These are phyloP conservation scores for Magnusiomyces suaveolens DNA, from an alignment of 1,139 yeast species.

Conservation along the genomic window DNA sequence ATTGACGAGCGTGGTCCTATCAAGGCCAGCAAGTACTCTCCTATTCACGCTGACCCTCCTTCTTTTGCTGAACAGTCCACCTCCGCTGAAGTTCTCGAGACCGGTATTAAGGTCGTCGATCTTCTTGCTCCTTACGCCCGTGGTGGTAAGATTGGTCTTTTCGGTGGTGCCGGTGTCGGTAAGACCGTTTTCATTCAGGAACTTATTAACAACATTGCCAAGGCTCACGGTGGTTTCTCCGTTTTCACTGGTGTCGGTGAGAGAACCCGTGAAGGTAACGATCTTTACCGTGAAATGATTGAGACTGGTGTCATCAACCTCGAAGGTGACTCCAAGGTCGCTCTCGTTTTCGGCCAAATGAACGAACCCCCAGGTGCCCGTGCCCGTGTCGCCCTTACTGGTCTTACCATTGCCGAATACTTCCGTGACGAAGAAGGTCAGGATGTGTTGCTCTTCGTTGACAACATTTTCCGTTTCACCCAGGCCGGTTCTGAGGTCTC, in stretches of 20 bases:
- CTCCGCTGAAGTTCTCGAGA: conserved; percentile 94
- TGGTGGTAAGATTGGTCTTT: conserved; percentile 99
- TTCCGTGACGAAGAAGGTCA: conserved; percentile 99
- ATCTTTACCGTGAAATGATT: conserved; percentile 99
- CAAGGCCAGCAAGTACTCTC: conserved; percentile 82
- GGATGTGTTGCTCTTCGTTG: conserved; percentile 98
- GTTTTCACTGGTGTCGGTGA: conserved; percentile 99
- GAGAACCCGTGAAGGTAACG: conserved; percentile 99
- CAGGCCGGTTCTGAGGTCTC: conserved; percentile 99
- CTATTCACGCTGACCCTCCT: conserved; percentile 98
- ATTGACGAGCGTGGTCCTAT: conserved; percentile 99
- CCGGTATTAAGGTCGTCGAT: conserved; percentile 99
- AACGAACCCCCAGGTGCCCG: conserved; percentile 99
- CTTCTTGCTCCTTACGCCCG: conserved; percentile 99
- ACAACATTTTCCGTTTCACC: conserved; percentile 99
- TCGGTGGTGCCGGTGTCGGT: conserved; percentile 99
- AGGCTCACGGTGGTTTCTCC: conserved; percentile 99
- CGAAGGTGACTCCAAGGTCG: conserved; percentile 99
- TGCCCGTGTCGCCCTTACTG: conserved; percentile 99
- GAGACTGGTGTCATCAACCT: conserved; percentile 99
- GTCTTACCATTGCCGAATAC: conserved; percentile 99
- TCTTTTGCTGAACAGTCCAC: conserved; percentile 94
- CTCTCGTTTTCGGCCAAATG: conserved; percentile 99
- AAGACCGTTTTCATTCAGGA: conserved; percentile 99
- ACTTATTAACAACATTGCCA: conserved; percentile 98